Evolutionary conservation across 2,329 filamentous ascomycete species (phyloP).

Genomic region (Sclerotinia minor): DNA sequence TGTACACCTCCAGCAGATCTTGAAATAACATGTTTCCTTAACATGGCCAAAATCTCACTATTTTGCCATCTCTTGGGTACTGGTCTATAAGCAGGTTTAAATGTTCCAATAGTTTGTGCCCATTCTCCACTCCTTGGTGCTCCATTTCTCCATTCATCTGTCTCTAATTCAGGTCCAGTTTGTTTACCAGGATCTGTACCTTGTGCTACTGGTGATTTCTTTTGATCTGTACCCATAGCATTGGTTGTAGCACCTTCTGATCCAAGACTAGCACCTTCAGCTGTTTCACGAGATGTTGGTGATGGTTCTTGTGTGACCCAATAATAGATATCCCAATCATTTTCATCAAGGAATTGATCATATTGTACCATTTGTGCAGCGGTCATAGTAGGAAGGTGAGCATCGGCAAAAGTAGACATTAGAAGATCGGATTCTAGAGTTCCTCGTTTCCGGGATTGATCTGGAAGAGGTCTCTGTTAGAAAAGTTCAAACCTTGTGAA

Average conservation of each 20-base stretch:
- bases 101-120: slow-evolving; percentile 93
- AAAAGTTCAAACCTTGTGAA: slow-evolving; percentile 1
- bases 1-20: slow-evolving; percentile 61
- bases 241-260: slow-evolving; percentile 27
- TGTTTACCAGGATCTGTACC: slow-evolving; percentile 28
- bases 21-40: slow-evolving; percentile 78
- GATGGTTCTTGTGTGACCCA: slow-evolving; percentile 88
- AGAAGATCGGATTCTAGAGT: slow-evolving; percentile 95
- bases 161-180: slow-evolving; percentile 35
- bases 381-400: slow-evolving; percentile 73
- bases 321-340: slow-evolving; percentile 99
- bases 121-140: slow-evolving; percentile 69
- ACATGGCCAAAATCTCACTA: slow-evolving; percentile 73
- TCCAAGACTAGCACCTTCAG: slow-evolving; percentile 52
- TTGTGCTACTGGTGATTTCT: slow-evolving; percentile 32
- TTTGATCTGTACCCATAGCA: slow-evolving; percentile 21
- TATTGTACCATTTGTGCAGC: slow-evolving; percentile 75
- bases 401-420: slow-evolving; percentile 89
- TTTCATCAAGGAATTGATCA: slow-evolving; percentile 93
- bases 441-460: slow-evolving; percentile 95
- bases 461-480: slow-evolving; percentile 48
- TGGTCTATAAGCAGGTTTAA: slow-evolving; percentile 89
- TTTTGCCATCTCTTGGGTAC: slow-evolving; percentile 84
- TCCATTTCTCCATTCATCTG: slow-evolving; percentile 42
- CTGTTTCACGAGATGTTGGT: slow-evolving; percentile 56